phyloP scores from a whole-genome alignment of 257 asterid genomes.

The Misopates orontium region DNA sequence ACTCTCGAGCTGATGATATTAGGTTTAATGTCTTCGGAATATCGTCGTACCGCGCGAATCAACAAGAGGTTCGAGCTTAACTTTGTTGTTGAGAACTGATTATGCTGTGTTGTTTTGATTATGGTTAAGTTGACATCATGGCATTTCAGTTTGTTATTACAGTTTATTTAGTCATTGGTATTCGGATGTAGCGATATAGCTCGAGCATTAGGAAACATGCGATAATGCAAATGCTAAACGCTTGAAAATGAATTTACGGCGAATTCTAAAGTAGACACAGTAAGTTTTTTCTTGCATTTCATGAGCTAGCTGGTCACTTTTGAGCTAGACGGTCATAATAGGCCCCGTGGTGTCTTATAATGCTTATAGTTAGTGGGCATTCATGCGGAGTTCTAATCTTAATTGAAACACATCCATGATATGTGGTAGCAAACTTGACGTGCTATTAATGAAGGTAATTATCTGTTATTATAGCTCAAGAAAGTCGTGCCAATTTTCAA shows the following conservation, averaged over 20 bases:
- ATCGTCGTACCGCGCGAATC: conserved; percentile 85
- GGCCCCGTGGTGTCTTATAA: too few species aligned
- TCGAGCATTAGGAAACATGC: conserved; percentile 20
- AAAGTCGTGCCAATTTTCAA: not conserved
- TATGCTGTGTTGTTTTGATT: too few species aligned
- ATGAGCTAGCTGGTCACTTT: not conserved
- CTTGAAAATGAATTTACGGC: too few species aligned
- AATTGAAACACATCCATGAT: not conserved
- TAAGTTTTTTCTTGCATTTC: conserved; percentile 4
- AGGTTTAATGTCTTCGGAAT: conserved; percentile 89
- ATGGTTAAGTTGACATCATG: not conserved
- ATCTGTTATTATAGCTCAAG: not conserved
- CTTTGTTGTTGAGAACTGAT: too few species aligned
- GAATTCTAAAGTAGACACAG: not conserved
- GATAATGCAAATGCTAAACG: not conserved
- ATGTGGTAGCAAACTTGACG: not conserved
- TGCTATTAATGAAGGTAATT: conserved; percentile 1
- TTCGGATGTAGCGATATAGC: not conserved
- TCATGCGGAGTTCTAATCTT: not conserved
- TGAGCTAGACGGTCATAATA: too few species aligned
- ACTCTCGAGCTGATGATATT: conserved; percentile 72
- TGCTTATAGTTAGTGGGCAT: not conserved
- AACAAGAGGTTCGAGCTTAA: conserved; percentile 63
- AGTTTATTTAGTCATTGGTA: not conserved
- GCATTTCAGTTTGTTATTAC: conserved; percentile 5